Percentiles rank a stretch among this genome's conserved stretches.
Evolutionary conservation across 2,329 filamentous ascomycete genomes (phyloP).

Genomic region (Ceratocystis smalleyi): DNA sequence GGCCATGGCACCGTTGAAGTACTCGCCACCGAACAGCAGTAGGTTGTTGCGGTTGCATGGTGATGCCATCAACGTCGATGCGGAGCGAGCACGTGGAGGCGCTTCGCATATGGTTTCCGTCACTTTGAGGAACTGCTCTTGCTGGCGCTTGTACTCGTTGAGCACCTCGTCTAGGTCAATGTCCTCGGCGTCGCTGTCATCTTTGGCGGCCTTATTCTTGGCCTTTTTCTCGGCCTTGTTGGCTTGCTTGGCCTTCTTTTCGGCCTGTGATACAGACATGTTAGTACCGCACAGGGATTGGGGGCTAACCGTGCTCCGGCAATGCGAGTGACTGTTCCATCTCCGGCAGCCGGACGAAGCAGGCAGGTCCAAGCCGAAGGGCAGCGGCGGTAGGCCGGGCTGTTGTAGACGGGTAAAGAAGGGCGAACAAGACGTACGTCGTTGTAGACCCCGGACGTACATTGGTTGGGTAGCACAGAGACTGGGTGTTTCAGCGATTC

Average conservation of each 20-base stretch:
- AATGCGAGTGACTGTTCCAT: background rate
- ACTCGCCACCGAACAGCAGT: constrained; percentile 86
- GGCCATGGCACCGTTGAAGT: constrained; percentile 81
- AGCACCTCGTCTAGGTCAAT: constrained; percentile 86
- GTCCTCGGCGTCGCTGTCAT: constrained; percentile 80
- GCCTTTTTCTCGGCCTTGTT: constrained; percentile 81
- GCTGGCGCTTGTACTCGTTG: constrained; percentile 80
- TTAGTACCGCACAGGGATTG: background rate
- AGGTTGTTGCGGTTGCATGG: constrained; percentile 77
- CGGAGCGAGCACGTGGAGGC: constrained; percentile 64
- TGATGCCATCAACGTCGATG: constrained; percentile 67
- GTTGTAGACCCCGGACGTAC: background rate
- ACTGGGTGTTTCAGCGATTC: background rate
- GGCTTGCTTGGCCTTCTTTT: constrained; percentile 63
- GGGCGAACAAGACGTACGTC: too few relatives aligned
- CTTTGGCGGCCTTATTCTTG: constrained; percentile 55
- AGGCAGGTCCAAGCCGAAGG: background rate
- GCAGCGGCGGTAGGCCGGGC: background rate
- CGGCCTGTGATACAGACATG: constrained; percentile 27
- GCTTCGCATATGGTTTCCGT: constrained; percentile 59
- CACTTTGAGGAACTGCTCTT: constrained; percentile 87
- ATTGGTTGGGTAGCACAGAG: background rate
- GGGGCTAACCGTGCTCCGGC: background rate
- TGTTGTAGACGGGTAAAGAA: background rate
- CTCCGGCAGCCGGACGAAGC: background rate